These are phyloP conservation scores for Hura crepitans DNA, from an alignment of 441 rosid species.

Conservation along the genomic window DNA sequence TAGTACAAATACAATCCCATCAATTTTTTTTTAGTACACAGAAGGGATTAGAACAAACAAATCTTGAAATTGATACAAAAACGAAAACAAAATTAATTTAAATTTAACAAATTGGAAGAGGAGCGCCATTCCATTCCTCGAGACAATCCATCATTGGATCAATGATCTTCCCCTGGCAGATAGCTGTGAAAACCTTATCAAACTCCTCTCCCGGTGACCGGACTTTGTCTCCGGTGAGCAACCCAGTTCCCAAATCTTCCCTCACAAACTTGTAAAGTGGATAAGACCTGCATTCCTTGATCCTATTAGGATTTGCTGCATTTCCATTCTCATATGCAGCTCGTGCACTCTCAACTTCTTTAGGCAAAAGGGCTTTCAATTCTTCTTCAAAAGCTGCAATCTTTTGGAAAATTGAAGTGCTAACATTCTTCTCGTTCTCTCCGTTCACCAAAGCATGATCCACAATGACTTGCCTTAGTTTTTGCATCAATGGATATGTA, in stretches of 20 bases:
- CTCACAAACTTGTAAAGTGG: conserved; percentile 63
- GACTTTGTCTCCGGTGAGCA: conserved; percentile 58
- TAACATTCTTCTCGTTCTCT: conserved; percentile 46
- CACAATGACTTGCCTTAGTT: conserved; percentile 59
- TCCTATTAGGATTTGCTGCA: conserved; percentile 45
- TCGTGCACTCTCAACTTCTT: conserved; percentile 53
- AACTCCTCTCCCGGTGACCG: conserved; percentile 65
- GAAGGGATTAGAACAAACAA: conserved; percentile 1
- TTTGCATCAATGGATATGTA: conserved; percentile 61
- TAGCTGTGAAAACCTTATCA: conserved; percentile 50
- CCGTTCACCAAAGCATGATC: conserved; percentile 68
- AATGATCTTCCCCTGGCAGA: conserved; percentile 57
- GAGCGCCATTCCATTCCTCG: conserved; percentile 63
- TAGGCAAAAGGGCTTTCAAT: conserved; percentile 47
- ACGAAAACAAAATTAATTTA: background rate
- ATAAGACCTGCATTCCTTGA: conserved; percentile 68
- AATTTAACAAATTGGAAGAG: conserved; percentile 44
- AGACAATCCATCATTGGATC: conserved; percentile 74
- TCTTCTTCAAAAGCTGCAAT: conserved; percentile 61
- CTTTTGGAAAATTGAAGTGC: conserved; percentile 62
- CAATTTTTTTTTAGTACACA: background rate
- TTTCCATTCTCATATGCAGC: conserved; percentile 40
- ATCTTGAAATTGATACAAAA: background rate
- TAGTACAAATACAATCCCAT: conserved; percentile 4
- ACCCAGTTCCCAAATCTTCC: conserved; percentile 49